These are phyloP conservation scores for Fragosphaeria purpurea DNA, from an alignment of 2,329 filamentous ascomycete species.

Conservation along the genomic window DNA sequence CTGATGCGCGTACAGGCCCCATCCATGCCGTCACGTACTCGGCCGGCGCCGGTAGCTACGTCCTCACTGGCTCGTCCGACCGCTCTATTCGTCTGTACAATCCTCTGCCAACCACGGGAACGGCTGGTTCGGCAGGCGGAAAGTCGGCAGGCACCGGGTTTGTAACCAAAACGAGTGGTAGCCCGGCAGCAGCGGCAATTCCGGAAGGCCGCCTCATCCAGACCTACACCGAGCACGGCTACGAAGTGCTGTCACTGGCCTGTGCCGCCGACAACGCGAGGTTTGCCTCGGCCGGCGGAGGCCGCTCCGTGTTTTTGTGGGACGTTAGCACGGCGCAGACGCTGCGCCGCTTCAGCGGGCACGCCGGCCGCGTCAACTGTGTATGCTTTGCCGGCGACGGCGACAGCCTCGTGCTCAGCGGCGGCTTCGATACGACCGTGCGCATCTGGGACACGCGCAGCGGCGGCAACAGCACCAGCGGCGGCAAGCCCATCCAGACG, in stretches of 20 bases:
- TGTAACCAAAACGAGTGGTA: constrained; percentile 5
- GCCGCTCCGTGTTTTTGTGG: constrained; percentile 88
- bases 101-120: constrained; percentile 41
- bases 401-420: constrained; percentile 62
- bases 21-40: constrained; percentile 67
- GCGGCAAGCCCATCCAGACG: constrained; percentile 58
- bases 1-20: constrained; percentile 39
- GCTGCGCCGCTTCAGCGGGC: constrained; percentile 61
- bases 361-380: constrained; percentile 65
- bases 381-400: constrained; percentile 69
- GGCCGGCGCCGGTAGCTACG: constrained; percentile 60
- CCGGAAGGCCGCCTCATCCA: constrained; percentile 60
- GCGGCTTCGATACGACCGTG: constrained; percentile 66
- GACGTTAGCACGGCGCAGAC: constrained; percentile 78
- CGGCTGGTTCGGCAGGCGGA: background rate
- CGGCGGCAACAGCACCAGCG: constrained; percentile 22
- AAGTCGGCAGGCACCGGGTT: constrained; percentile 1
- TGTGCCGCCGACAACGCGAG: constrained; percentile 69
- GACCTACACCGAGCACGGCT: constrained; percentile 81
- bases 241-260: constrained; percentile 75
- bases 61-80: constrained; percentile 80
- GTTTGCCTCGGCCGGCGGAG: constrained; percentile 81
- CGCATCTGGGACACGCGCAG: constrained; percentile 63
- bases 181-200: constrained; percentile 25
- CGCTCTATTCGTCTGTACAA: constrained; percentile 82